Evolutionary conservation across 2,329 filamentous ascomycete genomes (phyloP).

Genomic region (Penicillium rolfsii): DNA sequence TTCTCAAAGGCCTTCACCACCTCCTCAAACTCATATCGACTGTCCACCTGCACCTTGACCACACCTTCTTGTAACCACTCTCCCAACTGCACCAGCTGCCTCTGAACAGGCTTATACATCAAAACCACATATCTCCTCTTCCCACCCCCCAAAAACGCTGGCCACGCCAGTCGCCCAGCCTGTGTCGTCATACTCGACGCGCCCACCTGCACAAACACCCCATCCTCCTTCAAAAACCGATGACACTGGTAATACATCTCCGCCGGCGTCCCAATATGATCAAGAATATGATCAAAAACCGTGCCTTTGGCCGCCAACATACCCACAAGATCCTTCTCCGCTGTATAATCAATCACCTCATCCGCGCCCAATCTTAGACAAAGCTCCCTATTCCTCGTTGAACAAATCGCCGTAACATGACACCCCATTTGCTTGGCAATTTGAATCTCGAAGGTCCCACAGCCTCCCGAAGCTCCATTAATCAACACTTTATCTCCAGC

Average conservation of each 20-base stretch:
- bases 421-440: slow-evolving; percentile 65
- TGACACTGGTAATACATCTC: slow-evolving; percentile 59
- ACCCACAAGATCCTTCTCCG: slow-evolving; percentile 50
- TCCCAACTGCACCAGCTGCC: slow-evolving; percentile 56
- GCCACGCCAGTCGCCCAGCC: slow-evolving; percentile 47
- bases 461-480: slow-evolving; percentile 67
- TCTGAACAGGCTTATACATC: slow-evolving; percentile 42
- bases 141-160: slow-evolving; percentile 56
- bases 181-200: slow-evolving; percentile 38
- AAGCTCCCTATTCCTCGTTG: slow-evolving; percentile 59
- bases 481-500: slow-evolving; percentile 63
- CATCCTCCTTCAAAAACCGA: slow-evolving; percentile 54
- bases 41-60: slow-evolving; percentile 60
- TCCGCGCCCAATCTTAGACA: slow-evolving; percentile 65
- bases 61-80: slow-evolving; percentile 63
- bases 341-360: slow-evolving; percentile 64
- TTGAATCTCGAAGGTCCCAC: slow-evolving; percentile 64
- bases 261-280: slow-evolving; percentile 58
- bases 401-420: slow-evolving; percentile 63
- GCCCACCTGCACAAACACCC: slow-evolving; percentile 59
- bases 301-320: slow-evolving; percentile 53
- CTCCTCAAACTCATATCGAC: slow-evolving; percentile 59
- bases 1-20: slow-evolving; percentile 61
- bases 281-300: slow-evolving; percentile 59
- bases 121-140: slow-evolving; percentile 43